Evolutionary conservation across 768 basidiomycete genomes (phyloP).

Genomic region (Phaeotremella fagi): DNA sequence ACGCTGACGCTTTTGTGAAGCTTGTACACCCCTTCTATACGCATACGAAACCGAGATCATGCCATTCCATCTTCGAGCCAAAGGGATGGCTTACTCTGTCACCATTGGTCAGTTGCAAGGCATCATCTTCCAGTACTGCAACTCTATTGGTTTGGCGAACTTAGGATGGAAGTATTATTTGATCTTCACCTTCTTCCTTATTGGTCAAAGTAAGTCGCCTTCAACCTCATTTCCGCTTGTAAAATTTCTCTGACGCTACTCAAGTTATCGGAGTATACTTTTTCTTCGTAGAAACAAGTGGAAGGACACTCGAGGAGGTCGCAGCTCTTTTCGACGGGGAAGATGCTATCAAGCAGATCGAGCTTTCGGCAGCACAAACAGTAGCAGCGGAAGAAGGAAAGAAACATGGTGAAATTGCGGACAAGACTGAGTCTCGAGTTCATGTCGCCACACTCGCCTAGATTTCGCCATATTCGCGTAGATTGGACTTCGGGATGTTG

Average conservation of each 20-base stretch:
- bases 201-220: slow-evolving; percentile 1
- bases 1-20: slow-evolving; percentile 54
- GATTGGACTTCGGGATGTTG: too few species aligned
- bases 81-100: slow-evolving; percentile 68
- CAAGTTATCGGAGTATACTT: slow-evolving; percentile 18
- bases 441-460: too few species aligned
- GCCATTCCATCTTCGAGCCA: slow-evolving; percentile 75
- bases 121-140: slow-evolving; percentile 43
- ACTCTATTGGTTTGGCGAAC: slow-evolving; percentile 30
- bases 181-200: slow-evolving; percentile 16
- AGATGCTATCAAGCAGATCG: slow-evolving; percentile 12
- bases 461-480: too few species aligned
- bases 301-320: slow-evolving; percentile 23
- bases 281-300: slow-evolving; percentile 32
- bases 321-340: slow-evolving; percentile 31
- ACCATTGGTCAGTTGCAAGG: slow-evolving; percentile 37
- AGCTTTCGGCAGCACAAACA: neutral
- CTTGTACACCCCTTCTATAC: slow-evolving; percentile 69
- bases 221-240: neutral
- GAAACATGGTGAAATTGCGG: too few species aligned
- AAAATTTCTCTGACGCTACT: slow-evolving; percentile 6
- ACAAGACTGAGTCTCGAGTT: too few species aligned
- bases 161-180: slow-evolving; percentile 46
- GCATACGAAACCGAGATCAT: slow-evolving; percentile 70
- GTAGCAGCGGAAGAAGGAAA: neutral